Percentiles rank a stretch among this genome's conserved stretches.
Evolutionary conservation across 2,329 filamentous ascomycete genomes (phyloP).

Genomic region (Colletotrichum eleusines): DNA sequence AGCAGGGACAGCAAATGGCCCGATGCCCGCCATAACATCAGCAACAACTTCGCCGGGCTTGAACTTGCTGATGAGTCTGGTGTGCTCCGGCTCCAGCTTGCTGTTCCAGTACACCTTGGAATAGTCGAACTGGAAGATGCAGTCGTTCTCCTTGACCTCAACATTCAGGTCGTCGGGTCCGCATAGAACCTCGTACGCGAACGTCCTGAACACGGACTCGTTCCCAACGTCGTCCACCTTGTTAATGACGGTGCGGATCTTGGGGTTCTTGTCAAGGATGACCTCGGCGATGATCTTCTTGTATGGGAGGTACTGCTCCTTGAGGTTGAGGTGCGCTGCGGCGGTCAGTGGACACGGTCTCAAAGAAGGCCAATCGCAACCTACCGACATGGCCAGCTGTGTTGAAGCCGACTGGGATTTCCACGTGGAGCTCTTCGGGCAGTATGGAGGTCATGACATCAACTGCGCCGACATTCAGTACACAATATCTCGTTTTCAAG

Average conservation of each 20-base stretch:
- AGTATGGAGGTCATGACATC: conserved; percentile 88
- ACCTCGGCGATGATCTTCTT: conserved; percentile 88
- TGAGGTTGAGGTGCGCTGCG: conserved; percentile 88
- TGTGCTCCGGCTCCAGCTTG: conserved; percentile 89
- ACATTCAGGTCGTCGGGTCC: conserved; percentile 88
- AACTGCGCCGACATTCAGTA: conserved; percentile 57
- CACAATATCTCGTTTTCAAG: too few relatives aligned
- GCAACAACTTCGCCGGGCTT: conserved; percentile 88
- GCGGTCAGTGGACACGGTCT: conserved; percentile 39
- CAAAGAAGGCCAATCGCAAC: conserved; percentile 45
- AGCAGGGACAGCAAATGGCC: conserved; percentile 92
- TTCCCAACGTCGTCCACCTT: conserved; percentile 91
- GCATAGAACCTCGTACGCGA: conserved; percentile 89
- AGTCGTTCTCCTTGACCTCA: conserved; percentile 82
- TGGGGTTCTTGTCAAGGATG: conserved; percentile 88
- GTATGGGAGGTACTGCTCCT: conserved; percentile 85
- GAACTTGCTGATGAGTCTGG: conserved; percentile 81
- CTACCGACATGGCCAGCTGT: conserved; percentile 87
- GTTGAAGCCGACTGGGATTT: conserved; percentile 88
- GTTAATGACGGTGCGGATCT: conserved; percentile 91
- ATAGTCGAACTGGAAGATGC: conserved; percentile 93
- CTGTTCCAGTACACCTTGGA: conserved; percentile 99
- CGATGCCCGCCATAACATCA: conserved; percentile 97
- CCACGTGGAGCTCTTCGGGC: conserved; percentile 81
- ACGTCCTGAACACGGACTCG: conserved; percentile 89